A percentile compares a stretch with the other conserved stretches of the same genome.
These are phyloP conservation scores for Brassica cretica DNA, from an alignment of 345 rosid genomes.

Conservation along the genomic window DNA sequence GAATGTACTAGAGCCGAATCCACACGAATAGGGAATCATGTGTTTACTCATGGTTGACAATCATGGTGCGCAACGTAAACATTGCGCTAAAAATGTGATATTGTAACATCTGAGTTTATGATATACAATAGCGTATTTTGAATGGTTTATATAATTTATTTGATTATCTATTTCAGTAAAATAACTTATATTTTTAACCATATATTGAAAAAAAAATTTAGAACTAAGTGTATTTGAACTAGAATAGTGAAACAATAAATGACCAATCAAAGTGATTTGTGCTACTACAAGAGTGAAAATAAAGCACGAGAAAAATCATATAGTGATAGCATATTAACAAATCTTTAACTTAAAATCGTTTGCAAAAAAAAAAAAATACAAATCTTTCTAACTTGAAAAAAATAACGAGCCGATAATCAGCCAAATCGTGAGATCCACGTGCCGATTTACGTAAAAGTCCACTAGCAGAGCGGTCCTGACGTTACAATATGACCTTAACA, in stretches of 20 bases:
- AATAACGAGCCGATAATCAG: background rate
- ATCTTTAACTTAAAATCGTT: too few species aligned
- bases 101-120: background rate
- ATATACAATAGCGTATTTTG: too few species aligned
- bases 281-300: background rate
- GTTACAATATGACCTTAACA: background rate
- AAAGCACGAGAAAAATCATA: background rate
- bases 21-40: too few species aligned
- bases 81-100: too few species aligned
- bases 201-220: too few species aligned
- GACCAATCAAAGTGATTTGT: background rate
- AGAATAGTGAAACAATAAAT: background rate
- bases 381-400: background rate
- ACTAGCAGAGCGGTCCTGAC: background rate
- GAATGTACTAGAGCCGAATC: too few species aligned
- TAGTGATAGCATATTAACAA: too few species aligned
- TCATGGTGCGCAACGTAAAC: too few species aligned
- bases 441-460: background rate
- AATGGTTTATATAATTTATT: background rate
- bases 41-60: background rate
- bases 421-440: background rate
- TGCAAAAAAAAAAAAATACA: background rate
- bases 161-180: too few species aligned
- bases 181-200: too few species aligned
- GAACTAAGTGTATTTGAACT: too few species aligned